Base-by-base conservation (phyloP, 2,329 filamentous ascomycete genomes). In the Botrytis fragariae region DNA sequence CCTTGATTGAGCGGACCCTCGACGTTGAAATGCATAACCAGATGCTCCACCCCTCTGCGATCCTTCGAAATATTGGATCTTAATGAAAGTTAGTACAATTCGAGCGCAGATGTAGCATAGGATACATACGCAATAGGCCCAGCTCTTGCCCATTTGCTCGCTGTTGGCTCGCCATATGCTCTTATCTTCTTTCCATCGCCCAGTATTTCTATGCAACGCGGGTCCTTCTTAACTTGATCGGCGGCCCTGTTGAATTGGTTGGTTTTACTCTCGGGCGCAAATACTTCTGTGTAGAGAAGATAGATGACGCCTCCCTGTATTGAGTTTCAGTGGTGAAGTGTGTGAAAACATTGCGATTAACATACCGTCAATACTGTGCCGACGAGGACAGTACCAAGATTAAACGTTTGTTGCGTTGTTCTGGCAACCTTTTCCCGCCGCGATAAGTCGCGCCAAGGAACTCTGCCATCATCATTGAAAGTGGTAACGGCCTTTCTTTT, bases 381-480 rank as follows among this genome's bases (percentile, higher is more conserved):
- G 12, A 91, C 85, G 1, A 94, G 77, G 14, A 98, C 89, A 75
- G 98, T 83, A 77, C 91, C 87, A 77, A 97, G 90, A 83, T 98
- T 98, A 85, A 97, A 92, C 25, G 91, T 92, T 82, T 98, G 95
- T 82, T 98, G 95, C 0, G 93, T 95, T 14, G 94, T 93, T 57
- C 95, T 89, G 37, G 92, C 92, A 4, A 91, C 90, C 82, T 97
- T 98, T 81, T 98, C 95, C 65, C 85, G 85, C 0, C 84, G 85
- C 0, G 91, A 94, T 3, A 98, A 87, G 72, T 96, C 87, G 4
- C 85, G 87, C 95, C 95, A 98, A 6, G 90, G 89, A 1, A 97
- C 90, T 76, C 88, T 87, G 12, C 95, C 95, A 79, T 94, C 92
- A 78, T 98, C 95, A 78, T 94, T 96, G 79, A 95, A 91, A 0